A percentile compares a stretch with the other conserved stretches of the same genome.
These are phyloP conservation scores for Tetrapisispora taiwanensis DNA, from an alignment of 805 yeast species.

Conservation along the genomic window DNA sequence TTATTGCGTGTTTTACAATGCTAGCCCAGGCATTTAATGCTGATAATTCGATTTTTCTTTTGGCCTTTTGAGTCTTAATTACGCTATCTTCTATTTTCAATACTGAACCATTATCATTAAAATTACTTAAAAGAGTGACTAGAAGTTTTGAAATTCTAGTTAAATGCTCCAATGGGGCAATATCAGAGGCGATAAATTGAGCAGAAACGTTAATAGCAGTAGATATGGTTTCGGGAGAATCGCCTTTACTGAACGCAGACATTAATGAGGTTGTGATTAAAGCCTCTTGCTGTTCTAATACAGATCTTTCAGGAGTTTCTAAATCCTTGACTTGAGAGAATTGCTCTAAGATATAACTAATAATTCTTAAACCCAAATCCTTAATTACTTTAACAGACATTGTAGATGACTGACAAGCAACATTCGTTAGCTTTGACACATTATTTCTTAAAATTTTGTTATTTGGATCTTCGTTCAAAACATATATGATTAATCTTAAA, in stretches of 20 bases:
- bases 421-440: constrained; percentile 60
- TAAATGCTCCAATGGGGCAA: constrained; percentile 40
- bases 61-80: constrained; percentile 35
- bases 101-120: constrained; percentile 16
- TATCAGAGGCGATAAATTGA: constrained; percentile 55
- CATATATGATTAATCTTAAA: constrained; percentile 23
- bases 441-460: constrained; percentile 17
- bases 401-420: constrained; percentile 75
- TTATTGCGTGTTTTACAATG: constrained; percentile 31
- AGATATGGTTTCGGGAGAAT: constrained; percentile 63
- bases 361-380: constrained; percentile 52
- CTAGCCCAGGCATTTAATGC: constrained; percentile 69
- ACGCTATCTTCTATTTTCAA: constrained; percentile 49
- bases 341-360: constrained; percentile 50
- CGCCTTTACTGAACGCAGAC: constrained; percentile 71
- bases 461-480: constrained; percentile 7
- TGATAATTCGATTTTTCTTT: constrained; percentile 47
- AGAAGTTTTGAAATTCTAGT: constrained; percentile 54
- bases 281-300: constrained; percentile 88
- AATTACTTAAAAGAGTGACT: constrained; percentile 55
- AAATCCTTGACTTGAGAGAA: constrained; percentile 62
- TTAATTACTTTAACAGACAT: constrained; percentile 53
- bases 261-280: constrained; percentile 82
- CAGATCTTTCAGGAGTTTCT: constrained; percentile 55
- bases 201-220: constrained; percentile 73